Evolutionary conservation across 306 rosid genomes (phyloP), one percentile per base, ranked within the genome.

Genomic region (Dalbergia cochinchinensis): DNA sequence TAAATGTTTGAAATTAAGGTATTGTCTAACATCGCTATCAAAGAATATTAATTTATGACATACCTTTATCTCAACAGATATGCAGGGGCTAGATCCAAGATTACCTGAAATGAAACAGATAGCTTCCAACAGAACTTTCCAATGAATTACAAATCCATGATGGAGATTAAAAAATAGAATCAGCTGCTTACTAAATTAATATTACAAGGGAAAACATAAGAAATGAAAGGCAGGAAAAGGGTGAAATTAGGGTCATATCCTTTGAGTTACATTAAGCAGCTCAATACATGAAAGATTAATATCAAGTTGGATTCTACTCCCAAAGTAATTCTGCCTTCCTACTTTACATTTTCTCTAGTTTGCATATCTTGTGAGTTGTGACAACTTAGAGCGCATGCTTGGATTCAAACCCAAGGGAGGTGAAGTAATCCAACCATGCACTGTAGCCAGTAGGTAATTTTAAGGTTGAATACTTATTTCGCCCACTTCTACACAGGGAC

Each of bases 51-150:
- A 22, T 39, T 59, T 48, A 63, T 67, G 66, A 26, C 65, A 45
- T 62, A 91, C 98, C 99, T 96, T 96, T 84, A 96, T 91, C 91
- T 96, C 99, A 44, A 96, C 86, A 82, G 93, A 90, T 84, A 96
- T 82, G 87, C 93, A 89, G 37, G 88, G 83, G 62, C 71, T 84
- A n/a, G 82, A 89, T 74, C 74, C 90, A 12, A 26, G 82, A 72
- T 77, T 66, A 83, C 87, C 99, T 92, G 89, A 84, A 89, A 82
- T 48, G 65, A 69, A 88, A 71, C 78, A 62, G 42, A 16, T 48
- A 71, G 67, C 54, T 60, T 66, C 73, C 20, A 37, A 67, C 70
- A 63, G 58, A 57, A 54, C 66, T 74, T 53, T 74, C 71, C 31
- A 76, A 70, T 45, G 45, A 35, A 70, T 80, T 45, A 48, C 55